A percentile compares a stretch with the other conserved stretches of the same genome.
Evolutionary conservation across 768 basidiomycete genomes (phyloP).

Genomic region (Neoboletus magnificus): DNA sequence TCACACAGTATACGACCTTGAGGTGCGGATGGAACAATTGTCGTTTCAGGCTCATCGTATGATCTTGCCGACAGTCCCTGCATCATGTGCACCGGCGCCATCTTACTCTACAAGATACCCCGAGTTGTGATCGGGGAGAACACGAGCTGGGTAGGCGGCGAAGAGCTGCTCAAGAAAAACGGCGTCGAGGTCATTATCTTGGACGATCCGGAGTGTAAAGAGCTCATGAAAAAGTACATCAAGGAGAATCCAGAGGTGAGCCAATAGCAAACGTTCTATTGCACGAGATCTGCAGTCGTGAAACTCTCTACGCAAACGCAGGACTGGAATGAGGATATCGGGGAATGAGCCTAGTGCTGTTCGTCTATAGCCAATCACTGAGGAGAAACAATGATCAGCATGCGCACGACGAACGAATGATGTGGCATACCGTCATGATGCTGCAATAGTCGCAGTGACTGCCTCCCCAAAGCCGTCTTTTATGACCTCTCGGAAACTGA

Average conservation of each 20-base stretch:
- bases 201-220: conserved; percentile 48
- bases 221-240: conserved; percentile 57
- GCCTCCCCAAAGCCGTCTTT: conserved; percentile 34
- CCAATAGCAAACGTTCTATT: conserved; percentile 3
- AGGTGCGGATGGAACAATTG: conserved; percentile 21
- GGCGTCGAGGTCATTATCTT: conserved; percentile 55
- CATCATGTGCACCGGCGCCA: conserved; percentile 63
- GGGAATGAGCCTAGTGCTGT: conserved; percentile 31
- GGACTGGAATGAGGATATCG: conserved; percentile 65
- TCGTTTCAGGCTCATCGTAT: background rate
- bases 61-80: conserved; percentile 53
- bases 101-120: conserved; percentile 60
- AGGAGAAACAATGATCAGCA: background rate
- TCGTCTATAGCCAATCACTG: conserved; percentile 7
- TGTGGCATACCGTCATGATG: conserved; percentile 17
- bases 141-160: conserved; percentile 49
- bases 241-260: conserved; percentile 50
- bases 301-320: conserved; percentile 23
- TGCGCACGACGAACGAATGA: background rate
- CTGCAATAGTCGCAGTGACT: conserved; percentile 26
- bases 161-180: conserved; percentile 46
- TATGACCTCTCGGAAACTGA: conserved; percentile 39
- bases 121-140: conserved; percentile 68
- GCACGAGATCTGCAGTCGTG: background rate
- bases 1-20: conserved; percentile 36